Base-by-base conservation (phyloP, 306 rosid species). In the Luffa aegyptiaca region DNA sequence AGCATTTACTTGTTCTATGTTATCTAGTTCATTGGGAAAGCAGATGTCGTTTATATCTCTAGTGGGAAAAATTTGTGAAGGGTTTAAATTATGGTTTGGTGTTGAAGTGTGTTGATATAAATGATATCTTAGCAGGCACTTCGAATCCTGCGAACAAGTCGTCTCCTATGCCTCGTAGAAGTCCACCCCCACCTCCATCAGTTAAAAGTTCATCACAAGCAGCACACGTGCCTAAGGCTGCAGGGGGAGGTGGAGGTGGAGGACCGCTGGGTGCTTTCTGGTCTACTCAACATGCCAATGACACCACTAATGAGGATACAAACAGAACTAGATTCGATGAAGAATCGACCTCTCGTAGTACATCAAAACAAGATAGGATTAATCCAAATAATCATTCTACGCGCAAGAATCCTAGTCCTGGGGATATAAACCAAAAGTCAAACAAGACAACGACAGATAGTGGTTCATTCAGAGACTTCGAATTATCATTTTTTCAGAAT, bases 251-350 rank as follows among this genome's bases (percentile, higher is more conserved):
- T 4, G 91, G 87, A 77, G 86, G 77, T 82, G 94, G 83, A 71
- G 96, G 90, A 59, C 84, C 81, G 79, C 87, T 92, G 83, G 98
- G 98, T 75, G 97, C 93, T 46, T 95, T 93, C 88, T 92, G 99
- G 99, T 91, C 96, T 77, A 87, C 93, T 52, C 84, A 84, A 85
- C 98, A 95, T 82, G 97, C 93, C 46, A 85, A 84, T 77, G 89
- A 87, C 36, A 81, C 92, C 20, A 81, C 71, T 39, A 57, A 80
- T 14, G 90, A 87, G 83, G 94, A 86, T 63, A 80, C 85, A 85
- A 82, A 83, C 36, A 82, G 77, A 61, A 87, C 91, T 33, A 52
- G 84, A 81, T 91, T 88, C 83, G 97, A 93, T 76, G 96, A 90
- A 77, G 98, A 92, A 72, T 84, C 90, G 55, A 78, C 88, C 62